phyloP scores from a whole-genome alignment of 306 rosid genomes.

The Rosa lucieae region DNA sequence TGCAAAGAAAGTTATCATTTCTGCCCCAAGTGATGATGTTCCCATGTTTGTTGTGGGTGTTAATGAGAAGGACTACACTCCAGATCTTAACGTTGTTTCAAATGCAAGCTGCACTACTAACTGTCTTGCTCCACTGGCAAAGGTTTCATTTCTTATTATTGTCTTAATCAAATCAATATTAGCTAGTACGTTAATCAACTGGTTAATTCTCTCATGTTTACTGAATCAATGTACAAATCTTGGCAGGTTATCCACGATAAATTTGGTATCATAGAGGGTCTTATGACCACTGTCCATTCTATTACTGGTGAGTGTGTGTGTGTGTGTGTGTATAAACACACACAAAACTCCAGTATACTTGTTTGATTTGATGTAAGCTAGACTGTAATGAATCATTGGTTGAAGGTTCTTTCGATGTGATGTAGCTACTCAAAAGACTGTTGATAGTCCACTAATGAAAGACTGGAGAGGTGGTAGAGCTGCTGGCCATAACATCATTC shows the following conservation, averaged over 20 bases:
- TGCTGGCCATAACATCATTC: constrained; percentile 95
- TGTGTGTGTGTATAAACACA: too few species aligned
- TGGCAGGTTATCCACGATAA: constrained; percentile 74
- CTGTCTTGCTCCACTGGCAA: constrained; percentile 93
- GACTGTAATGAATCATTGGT: neutral
- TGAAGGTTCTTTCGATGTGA: neutral
- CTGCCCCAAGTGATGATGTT: constrained; percentile 87
- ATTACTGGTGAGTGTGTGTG: constrained; percentile 56
- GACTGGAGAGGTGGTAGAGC: constrained; percentile 99
- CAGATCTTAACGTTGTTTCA: constrained; percentile 74
- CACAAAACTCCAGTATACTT: neutral
- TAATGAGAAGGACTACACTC: constrained; percentile 82
- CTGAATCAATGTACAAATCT: neutral
- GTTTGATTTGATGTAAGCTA: neutral
- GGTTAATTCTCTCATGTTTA: neutral
- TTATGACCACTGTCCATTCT: constrained; percentile 89
- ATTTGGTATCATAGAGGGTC: constrained; percentile 94
- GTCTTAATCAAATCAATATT: neutral
- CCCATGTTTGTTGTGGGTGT: constrained; percentile 97
- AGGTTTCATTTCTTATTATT: constrained; percentile 31
- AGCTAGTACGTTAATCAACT: neutral
- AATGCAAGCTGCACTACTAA: constrained; percentile 97
- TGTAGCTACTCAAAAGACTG: constrained; percentile 90
- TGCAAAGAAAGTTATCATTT: constrained; percentile 90
- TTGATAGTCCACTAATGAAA: constrained; percentile 87